Evolutionary conservation across 257 asterid genomes (phyloP).

Genomic region (Fraxinus americana): DNA sequence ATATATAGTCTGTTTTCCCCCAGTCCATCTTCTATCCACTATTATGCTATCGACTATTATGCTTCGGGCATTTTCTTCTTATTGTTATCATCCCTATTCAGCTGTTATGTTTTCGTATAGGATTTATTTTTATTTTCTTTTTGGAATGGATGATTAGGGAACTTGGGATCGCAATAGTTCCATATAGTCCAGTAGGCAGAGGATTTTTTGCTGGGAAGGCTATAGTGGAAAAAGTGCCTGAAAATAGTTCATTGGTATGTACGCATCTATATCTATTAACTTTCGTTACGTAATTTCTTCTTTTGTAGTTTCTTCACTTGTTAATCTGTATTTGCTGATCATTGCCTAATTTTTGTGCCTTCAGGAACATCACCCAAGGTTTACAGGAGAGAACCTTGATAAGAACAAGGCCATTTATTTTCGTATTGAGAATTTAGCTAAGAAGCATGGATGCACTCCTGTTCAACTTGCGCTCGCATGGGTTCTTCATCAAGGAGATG

Average conservation of each 20-base stretch:
- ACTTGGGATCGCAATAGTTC: conserved; percentile 68
- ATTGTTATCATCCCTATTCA: not conserved
- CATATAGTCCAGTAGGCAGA: conserved; percentile 61
- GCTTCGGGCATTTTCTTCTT: too few species aligned
- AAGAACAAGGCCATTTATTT: conserved; percentile 58
- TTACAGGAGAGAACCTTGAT: conserved; percentile 60
- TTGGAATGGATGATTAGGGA: conserved; percentile 39
- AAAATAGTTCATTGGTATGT: conserved; percentile 49
- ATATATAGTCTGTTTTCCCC: not conserved
- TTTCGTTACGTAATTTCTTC: not conserved
- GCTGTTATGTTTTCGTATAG: not conserved
- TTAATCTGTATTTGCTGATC: not conserved
- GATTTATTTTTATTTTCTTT: not conserved
- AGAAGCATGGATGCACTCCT: conserved; percentile 53
- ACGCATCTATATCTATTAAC: not conserved
- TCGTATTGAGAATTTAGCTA: conserved; percentile 47
- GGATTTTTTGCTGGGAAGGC: conserved; percentile 61
- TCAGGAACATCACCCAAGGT: conserved; percentile 55
- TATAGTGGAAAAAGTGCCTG: conserved; percentile 38
- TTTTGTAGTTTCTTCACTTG: not conserved
- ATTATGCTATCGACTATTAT: too few species aligned
- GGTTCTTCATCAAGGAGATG: conserved; percentile 64
- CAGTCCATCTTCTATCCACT: too few species aligned
- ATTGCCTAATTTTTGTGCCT: conserved; percentile 11
- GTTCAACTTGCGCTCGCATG: conserved; percentile 69